Base-by-base conservation (phyloP, 1,139 yeast genomes). In the Hyphopichia burtonii region DNA sequence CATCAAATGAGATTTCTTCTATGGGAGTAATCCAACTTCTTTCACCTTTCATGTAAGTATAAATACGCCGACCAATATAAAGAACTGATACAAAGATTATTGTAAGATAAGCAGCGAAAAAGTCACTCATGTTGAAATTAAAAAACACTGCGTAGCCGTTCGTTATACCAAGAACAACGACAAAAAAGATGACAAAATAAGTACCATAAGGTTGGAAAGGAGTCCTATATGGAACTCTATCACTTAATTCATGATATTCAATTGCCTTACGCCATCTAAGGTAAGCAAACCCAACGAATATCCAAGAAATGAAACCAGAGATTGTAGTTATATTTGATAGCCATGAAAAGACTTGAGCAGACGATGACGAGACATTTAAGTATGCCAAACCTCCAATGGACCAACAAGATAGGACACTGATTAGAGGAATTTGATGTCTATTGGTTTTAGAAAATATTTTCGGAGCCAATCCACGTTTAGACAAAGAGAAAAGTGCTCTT, bases 391-490 rank as follows among this genome's bases (percentile, higher is more conserved):
- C 57, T 9, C 70, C 65, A 50, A 72, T 73, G 50, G 57, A 65
- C 48, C 54, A 66, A 31, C 66, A 56, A 39, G 70, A 56, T 12
- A 67, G 54, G 42, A 82, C n/a, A n/a, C 68, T 36, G 80, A 76
- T 23, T 34, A 34, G 37, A 39, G 90, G 91, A 45, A 82, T 81
- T 46, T 89, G 91, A 34, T 68, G 65, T 55, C 73, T 73, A 64
- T 77, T 82, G 42, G 82, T 73, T 49, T 68, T 74, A 32, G 72
- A 74, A 49, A 86, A 70, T 44, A 72, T 60, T 49, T 61, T 64
- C 46, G 93, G 93, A 12, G 88, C 86, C 53, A 73, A 74, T 7
- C 83, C 83, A 42, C 74, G 77, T 45, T 72, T 67, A 10, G 88
- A 75, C 68, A 85, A 66, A 34, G 81, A 76, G 54, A 78, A 72